These are phyloP conservation scores for Mycena rosella DNA, from an alignment of 768 basidiomycete species.

Conservation along the genomic window DNA sequence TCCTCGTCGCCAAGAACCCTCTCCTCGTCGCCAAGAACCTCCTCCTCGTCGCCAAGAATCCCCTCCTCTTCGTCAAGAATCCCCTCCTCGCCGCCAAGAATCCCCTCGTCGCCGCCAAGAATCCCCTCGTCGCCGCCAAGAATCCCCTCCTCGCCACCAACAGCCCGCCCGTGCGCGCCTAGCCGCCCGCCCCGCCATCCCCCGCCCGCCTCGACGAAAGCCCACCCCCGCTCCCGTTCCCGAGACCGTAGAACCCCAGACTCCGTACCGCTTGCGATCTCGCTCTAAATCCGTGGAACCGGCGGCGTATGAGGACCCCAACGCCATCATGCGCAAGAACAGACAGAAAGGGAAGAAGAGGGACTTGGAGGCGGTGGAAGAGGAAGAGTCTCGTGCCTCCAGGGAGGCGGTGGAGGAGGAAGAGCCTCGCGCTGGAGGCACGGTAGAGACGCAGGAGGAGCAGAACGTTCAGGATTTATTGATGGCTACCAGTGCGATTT, in stretches of 20 bases:
- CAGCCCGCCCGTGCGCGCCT: conserved; percentile 17
- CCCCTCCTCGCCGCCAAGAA: no score
- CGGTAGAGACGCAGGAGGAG: conserved; percentile 26
- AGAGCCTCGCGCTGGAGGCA: neutral
- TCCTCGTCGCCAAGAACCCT: neutral
- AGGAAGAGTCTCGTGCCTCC: neutral
- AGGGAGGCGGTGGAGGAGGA: neutral
- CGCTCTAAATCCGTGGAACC: conserved; percentile 18
- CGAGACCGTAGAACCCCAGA: neutral
- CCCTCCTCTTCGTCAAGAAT: conserved; percentile 7
- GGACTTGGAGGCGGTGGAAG: neutral
- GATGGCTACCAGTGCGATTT: conserved; percentile 23
- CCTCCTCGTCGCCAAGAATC: neutral
- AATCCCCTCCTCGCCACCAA: no score
- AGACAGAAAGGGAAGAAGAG: conserved; percentile 15
- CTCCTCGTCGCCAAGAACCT: neutral
- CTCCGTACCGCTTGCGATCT: conserved; percentile 22
- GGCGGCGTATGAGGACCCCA: neutral
- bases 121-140: no score
- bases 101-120: no score
- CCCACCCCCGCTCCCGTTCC: neutral
- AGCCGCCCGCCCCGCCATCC: conserved; percentile 5
- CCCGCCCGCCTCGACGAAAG: neutral
- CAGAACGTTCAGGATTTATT: conserved; percentile 26
- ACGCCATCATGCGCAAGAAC: conserved; percentile 20